phyloP scores from a whole-genome alignment of 176 grass and related monocot genomes.

The Oropetium thomaeum region DNA sequence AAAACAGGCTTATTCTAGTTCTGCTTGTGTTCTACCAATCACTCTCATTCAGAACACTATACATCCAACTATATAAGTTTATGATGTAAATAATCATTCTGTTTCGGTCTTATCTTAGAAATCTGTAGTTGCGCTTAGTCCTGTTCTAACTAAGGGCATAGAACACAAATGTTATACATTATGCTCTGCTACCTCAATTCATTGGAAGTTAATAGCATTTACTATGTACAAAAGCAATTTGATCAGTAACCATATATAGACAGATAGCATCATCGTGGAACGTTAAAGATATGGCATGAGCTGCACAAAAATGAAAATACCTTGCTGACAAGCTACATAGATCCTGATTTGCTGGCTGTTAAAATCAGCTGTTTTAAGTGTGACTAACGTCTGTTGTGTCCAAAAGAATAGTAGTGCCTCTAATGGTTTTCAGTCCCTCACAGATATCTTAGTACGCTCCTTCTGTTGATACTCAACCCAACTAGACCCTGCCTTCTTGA shows the following conservation, averaged over 20 bases:
- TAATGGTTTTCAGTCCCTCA: conserved; percentile 25
- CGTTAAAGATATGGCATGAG: conserved; percentile 19
- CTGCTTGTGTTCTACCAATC: conserved; percentile 28
- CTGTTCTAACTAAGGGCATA: conserved; percentile 1
- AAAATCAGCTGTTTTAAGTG: conserved; percentile 13
- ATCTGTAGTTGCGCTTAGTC: neutral
- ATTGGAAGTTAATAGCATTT: neutral
- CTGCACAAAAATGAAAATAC: conserved; percentile 19
- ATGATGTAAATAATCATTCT: conserved; percentile 37
- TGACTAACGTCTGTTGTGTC: neutral
- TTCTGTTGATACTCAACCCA: conserved; percentile 50
- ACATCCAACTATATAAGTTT: conserved; percentile 15
- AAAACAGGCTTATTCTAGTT: conserved; percentile 22
- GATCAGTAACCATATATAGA: neutral
- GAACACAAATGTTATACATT: neutral
- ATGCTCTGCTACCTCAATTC: neutral
- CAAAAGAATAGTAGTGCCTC: neutral
- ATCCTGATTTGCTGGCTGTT: conserved; percentile 2
- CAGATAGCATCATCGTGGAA: conserved; percentile 15
- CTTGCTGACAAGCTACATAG: conserved; percentile 3
- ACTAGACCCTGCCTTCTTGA: conserved; percentile 66
- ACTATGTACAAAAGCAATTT: neutral
- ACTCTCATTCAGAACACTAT: conserved; percentile 22
- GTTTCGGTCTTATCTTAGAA: conserved; percentile 4
- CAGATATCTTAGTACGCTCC: conserved; percentile 21